These are phyloP conservation scores for Paspalum vaginatum DNA, from an alignment of 176 grass and related monocot genomes.

Conservation along the genomic window DNA sequence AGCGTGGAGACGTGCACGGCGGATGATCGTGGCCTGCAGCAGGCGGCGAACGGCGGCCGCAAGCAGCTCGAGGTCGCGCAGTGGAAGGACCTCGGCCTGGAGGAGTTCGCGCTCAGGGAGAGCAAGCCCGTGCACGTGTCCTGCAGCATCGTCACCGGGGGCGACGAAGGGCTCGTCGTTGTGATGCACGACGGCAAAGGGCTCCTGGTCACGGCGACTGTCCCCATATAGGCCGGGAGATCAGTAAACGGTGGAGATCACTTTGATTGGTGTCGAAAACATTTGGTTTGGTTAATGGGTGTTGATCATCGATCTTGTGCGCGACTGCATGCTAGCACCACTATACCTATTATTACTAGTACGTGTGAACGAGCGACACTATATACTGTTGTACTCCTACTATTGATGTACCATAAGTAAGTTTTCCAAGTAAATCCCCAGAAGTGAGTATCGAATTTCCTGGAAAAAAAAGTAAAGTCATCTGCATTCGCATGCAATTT, in stretches of 20 bases:
- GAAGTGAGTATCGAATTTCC: no score
- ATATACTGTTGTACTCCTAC: background rate
- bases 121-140: slow-evolving; percentile 69
- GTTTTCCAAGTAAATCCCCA: no score
- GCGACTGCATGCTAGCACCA: background rate
- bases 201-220: slow-evolving; percentile 42
- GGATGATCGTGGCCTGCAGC: background rate
- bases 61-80: background rate
- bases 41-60: background rate
- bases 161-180: slow-evolving; percentile 53
- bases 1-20: slow-evolving; percentile 43
- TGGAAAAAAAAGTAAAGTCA: background rate
- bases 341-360: background rate
- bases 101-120: slow-evolving; percentile 54
- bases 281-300: background rate
- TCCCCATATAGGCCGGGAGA: slow-evolving; percentile 27
- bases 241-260: background rate
- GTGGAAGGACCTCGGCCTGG: slow-evolving; percentile 66
- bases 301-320: background rate
- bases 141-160: slow-evolving; percentile 34
- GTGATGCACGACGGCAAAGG: slow-evolving; percentile 48
- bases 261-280: background rate
- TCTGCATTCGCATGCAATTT: no score
- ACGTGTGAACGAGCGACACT: background rate
- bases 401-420: background rate